Conservation (phyloP, 768 basidiomycete genomes). For the Boletellus ananas region DNA sequence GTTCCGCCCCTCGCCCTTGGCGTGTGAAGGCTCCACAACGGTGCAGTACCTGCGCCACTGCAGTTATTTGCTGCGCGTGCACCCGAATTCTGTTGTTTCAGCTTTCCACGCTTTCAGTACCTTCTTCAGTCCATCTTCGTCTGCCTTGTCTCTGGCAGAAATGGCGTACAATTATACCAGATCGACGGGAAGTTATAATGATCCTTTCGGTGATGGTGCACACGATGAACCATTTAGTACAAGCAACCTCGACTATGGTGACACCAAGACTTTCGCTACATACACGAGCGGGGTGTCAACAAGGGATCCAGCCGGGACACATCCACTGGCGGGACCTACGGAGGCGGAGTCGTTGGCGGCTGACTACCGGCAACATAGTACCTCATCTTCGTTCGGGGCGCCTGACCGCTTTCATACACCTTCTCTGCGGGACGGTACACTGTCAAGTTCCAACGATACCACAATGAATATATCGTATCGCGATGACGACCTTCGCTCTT, state of each 20-base stretch:
- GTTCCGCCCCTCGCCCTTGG: not conserved
- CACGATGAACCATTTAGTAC: slow-evolving; percentile 21
- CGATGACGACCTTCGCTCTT: slow-evolving; percentile 20
- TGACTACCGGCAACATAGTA: slow-evolving; percentile 23
- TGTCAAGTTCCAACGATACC: slow-evolving; percentile 2
- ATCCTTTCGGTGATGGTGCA: slow-evolving; percentile 27
- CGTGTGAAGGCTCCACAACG: slow-evolving; percentile 18
- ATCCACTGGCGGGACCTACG: slow-evolving; percentile 9
- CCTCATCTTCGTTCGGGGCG: slow-evolving; percentile 13
- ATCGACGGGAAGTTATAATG: slow-evolving; percentile 12
- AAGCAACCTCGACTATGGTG: slow-evolving; percentile 12
- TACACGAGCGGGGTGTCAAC: slow-evolving; percentile 20
- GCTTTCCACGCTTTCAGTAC: not conserved
- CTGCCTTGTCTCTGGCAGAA: slow-evolving; percentile 21
- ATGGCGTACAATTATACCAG: slow-evolving; percentile 23
- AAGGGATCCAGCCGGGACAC: slow-evolving; percentile 6
- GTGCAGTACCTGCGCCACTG: not conserved
- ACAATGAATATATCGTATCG: slow-evolving; percentile 16
- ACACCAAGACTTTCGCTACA: slow-evolving; percentile 18
- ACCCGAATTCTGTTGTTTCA: not conserved
- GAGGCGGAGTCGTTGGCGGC: slow-evolving; percentile 25
- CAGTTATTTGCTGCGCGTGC: slow-evolving; percentile 1
- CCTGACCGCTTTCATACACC: slow-evolving; percentile 17
- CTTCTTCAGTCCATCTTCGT: not conserved
- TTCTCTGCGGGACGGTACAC: slow-evolving; percentile 7